These are phyloP conservation scores for Hypoxylon subgilvum DNA, from an alignment of 495 filamentous ascomycete genomes.

Conservation along the genomic window DNA sequence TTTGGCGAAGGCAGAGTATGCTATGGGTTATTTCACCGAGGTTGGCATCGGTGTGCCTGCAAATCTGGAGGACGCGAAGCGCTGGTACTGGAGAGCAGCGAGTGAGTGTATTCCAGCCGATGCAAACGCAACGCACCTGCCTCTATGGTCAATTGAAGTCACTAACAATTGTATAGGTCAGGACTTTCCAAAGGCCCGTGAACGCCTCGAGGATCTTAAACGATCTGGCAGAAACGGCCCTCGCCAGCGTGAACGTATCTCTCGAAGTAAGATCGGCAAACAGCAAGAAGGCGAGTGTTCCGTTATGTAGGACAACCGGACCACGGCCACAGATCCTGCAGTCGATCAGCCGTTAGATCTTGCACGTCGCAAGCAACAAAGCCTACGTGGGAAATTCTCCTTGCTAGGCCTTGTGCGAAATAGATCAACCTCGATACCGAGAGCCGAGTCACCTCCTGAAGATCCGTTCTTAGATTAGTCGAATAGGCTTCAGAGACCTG, in stretches of 20 bases:
- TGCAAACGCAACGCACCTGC: not conserved
- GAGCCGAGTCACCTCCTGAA: not conserved
- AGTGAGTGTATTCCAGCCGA: constrained; percentile 65
- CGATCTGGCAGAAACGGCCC: constrained; percentile 70
- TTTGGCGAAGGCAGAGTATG: constrained; percentile 91
- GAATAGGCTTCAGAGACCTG: no score
- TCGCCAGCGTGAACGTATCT: constrained; percentile 76
- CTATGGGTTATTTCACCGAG: constrained; percentile 97
- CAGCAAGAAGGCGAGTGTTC: constrained; percentile 85
- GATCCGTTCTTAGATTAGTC: constrained; percentile 7
- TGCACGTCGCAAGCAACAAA: not conserved
- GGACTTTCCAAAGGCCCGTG: constrained; percentile 89
- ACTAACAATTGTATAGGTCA: constrained; percentile 67
- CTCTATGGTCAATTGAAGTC: not conserved
- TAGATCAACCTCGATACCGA: no score
- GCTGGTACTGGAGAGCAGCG: constrained; percentile 98
- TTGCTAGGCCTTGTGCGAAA: not conserved
- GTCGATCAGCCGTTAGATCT: not conserved
- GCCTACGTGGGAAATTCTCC: not conserved
- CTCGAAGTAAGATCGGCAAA: constrained; percentile 80
- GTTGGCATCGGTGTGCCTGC: constrained; percentile 87
- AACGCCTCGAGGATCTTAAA: constrained; percentile 91
- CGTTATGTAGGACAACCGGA: constrained; percentile 67
- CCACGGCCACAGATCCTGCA: constrained; percentile 14
- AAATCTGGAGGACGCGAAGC: constrained; percentile 91